Conservation (phyloP, 805 yeast species). For the Zygosaccharomyces kombuchaensis region DNA sequence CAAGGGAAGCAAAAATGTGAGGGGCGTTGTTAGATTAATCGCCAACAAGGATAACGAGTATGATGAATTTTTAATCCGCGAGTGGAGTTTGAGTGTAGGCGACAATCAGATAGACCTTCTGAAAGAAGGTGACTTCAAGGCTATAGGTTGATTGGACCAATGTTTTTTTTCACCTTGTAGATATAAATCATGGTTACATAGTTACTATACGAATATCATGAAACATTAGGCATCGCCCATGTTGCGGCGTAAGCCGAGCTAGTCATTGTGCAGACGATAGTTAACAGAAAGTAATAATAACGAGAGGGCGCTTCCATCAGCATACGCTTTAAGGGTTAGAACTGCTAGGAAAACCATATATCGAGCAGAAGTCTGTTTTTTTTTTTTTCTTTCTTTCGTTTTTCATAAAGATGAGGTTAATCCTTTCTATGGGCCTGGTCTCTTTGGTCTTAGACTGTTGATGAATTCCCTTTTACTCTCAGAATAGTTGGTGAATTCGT, state of each 20-base stretch:
- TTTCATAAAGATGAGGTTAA: neutral
- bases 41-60: constrained; percentile 64
- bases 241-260: too few relatives aligned
- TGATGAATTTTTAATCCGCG: constrained; percentile 53
- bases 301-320: neutral
- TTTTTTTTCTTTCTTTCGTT: neutral
- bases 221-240: neutral
- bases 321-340: neutral
- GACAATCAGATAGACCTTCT: constrained; percentile 46
- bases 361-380: neutral
- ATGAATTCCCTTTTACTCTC: constrained; percentile 41
- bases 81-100: constrained; percentile 57
- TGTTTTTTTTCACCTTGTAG: constrained; percentile 8
- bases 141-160: constrained; percentile 8
- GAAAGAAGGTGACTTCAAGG: constrained; percentile 41
- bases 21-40: constrained; percentile 54
- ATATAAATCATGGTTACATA: constrained; percentile 5
- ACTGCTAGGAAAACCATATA: neutral
- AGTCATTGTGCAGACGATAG: neutral
- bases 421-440: constrained; percentile 5
- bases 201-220: neutral
- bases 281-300: neutral
- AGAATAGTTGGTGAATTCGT: constrained; percentile 44
- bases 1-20: constrained; percentile 55
- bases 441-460: constrained; percentile 39